Evolutionary conservation across 768 basidiomycete genomes (phyloP).

Genomic region (Boletus bicolor): DNA sequence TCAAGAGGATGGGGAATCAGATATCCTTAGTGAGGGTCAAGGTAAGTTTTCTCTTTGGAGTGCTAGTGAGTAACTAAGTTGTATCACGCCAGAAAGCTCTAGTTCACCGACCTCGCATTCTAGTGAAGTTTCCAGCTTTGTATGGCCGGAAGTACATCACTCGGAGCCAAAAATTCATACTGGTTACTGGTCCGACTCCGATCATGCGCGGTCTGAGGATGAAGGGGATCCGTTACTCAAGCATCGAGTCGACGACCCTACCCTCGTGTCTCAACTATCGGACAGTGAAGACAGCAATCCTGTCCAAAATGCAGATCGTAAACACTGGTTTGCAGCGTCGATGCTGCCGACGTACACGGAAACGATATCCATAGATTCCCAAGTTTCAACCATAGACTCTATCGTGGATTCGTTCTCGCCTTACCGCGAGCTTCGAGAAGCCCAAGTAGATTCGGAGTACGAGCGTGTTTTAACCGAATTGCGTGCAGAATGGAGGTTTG

Average conservation of each 20-base stretch:
- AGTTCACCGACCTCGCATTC: constrained; percentile 12
- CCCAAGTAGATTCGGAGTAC: constrained; percentile 41
- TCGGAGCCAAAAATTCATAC: constrained; percentile 10
- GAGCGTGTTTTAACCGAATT: constrained; percentile 48
- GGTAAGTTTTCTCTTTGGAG: not conserved
- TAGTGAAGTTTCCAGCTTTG: constrained; percentile 3
- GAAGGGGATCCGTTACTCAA: constrained; percentile 20
- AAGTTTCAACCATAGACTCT: constrained; percentile 32
- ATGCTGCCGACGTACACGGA: constrained; percentile 46
- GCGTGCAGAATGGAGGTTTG: constrained; percentile 61
- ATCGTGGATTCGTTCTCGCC: constrained; percentile 50
- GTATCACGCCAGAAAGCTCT: constrained; percentile 1
- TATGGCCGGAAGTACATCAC: constrained; percentile 11
- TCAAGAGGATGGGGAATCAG: not conserved
- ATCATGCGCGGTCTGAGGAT: constrained; percentile 15
- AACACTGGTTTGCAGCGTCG: constrained; percentile 36
- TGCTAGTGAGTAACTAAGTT: not conserved
- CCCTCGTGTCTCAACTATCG: constrained; percentile 21
- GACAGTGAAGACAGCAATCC: constrained; percentile 8
- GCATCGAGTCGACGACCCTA: constrained; percentile 4
- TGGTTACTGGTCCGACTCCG: constrained; percentile 26
- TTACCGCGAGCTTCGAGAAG: constrained; percentile 51
- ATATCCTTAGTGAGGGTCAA: constrained; percentile 7
- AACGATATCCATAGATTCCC: constrained; percentile 30
- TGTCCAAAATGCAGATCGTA: constrained; percentile 1